These are phyloP conservation scores for Pseudomonodictys pantanalensis DNA, from an alignment of 495 filamentous ascomycete species.

Conservation along the genomic window DNA sequence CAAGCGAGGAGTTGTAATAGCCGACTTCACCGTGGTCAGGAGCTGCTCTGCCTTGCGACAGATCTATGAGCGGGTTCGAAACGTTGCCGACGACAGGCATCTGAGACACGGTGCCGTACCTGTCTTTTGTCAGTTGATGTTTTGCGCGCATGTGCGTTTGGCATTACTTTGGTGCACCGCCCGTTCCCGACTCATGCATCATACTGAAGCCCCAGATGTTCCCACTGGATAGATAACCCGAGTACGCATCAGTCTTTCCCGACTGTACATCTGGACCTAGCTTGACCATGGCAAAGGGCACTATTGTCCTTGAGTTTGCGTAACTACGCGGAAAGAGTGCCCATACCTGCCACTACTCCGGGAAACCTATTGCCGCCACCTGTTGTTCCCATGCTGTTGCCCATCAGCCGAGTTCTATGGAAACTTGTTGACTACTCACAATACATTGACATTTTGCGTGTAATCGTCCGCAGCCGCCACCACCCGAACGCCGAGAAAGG, in stretches of 20 bases:
- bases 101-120: constrained; percentile 63
- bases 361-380: constrained; percentile 68
- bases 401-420: constrained; percentile 2
- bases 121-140: neutral
- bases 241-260: constrained; percentile 58
- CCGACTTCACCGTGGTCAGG: constrained; percentile 59
- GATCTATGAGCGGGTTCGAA: constrained; percentile 56
- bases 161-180: constrained; percentile 66
- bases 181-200: constrained; percentile 74
- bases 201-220: constrained; percentile 67
- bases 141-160: neutral
- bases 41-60: constrained; percentile 50
- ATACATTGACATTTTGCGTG: constrained; percentile 50
- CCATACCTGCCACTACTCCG: constrained; percentile 50
- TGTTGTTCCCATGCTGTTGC: constrained; percentile 28
- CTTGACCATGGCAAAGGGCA: constrained; percentile 68
- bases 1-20: constrained; percentile 59
- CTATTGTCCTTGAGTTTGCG: neutral
- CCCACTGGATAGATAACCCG: constrained; percentile 57
- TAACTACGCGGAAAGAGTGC: constrained; percentile 5
- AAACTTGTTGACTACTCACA: constrained; percentile 30
- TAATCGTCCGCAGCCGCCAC: constrained; percentile 33
- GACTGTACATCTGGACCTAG: constrained; percentile 62
- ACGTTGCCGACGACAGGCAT: constrained; percentile 57
- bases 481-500: neutral